These are phyloP conservation scores for Fusarium mangiferae DNA, from an alignment of 2,329 filamentous ascomycete genomes.

Conservation along the genomic window DNA sequence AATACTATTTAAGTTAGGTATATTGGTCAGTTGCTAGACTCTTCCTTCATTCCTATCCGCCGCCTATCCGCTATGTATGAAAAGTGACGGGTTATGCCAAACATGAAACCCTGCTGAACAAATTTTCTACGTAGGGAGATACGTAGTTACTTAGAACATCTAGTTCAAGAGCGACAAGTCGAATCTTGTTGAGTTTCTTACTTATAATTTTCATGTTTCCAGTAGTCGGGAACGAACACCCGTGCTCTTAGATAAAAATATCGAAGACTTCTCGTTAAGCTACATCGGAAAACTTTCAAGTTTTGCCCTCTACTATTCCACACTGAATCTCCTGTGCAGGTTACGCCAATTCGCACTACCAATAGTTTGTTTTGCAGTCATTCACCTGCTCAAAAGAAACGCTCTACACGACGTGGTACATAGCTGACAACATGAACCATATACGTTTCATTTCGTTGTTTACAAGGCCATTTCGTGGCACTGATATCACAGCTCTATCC, in stretches of 20 bases:
- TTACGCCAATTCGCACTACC: slow-evolving; percentile 20
- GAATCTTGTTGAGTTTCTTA: neutral
- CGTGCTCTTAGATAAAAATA: neutral
- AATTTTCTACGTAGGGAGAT: neutral
- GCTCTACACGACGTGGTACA: slow-evolving; percentile 15
- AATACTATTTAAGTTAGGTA: neutral
- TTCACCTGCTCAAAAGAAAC: neutral
- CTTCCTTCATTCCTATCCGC: neutral
- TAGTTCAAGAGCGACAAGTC: neutral
- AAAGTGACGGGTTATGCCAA: neutral
- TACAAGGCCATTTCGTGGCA: slow-evolving; percentile 16
- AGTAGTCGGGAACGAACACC: neutral
- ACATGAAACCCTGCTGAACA: neutral
- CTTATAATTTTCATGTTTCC: neutral
- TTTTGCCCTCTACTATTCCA: slow-evolving; percentile 1
- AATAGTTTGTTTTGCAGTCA: slow-evolving; percentile 11
- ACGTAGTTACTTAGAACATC: neutral
- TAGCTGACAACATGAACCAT: slow-evolving; percentile 13
- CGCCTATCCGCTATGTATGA: neutral
- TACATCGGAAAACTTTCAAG: slow-evolving; percentile 3
- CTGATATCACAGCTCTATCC: slow-evolving; percentile 39
- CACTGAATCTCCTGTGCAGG: slow-evolving; percentile 3
- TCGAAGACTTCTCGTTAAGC: slow-evolving; percentile 4
- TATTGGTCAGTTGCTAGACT: neutral
- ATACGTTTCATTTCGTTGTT: slow-evolving; percentile 27